Conservation (phyloP, 306 rosid species). For the Quercus mongolica region DNA sequence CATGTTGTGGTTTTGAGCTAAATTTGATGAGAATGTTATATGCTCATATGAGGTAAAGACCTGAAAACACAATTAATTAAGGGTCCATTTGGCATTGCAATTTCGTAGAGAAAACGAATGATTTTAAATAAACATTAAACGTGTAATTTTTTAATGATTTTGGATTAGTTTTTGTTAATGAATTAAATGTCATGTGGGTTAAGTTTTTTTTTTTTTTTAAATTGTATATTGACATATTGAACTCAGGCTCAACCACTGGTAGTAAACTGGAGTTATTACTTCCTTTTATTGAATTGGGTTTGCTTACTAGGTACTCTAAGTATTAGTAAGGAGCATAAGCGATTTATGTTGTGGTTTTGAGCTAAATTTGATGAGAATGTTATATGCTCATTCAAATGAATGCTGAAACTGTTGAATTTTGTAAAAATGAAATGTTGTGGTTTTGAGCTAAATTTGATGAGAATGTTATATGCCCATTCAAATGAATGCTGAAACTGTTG, state of each 20-base stretch:
- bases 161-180: no score
- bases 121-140: no score
- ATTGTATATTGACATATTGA: no score
- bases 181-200: not conserved
- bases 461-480: not conserved
- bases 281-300: not conserved
- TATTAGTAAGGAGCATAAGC: not conserved
- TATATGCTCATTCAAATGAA: no score
- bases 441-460: not conserved
- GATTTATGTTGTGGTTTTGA: not conserved
- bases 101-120: no score
- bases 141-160: no score
- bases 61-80: not conserved
- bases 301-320: not conserved
- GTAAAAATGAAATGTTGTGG: no score
- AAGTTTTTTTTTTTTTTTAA: no score
- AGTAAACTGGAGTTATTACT: not conserved
- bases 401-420: no score
- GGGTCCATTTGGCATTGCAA: no score
- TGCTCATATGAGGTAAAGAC: not conserved
- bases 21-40: not conserved
- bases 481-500: no score
- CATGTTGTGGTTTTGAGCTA: not conserved
- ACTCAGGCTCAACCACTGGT: no score
- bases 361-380: not conserved